These are phyloP conservation scores for Ophiostoma triangulosporum DNA, from an alignment of 2,329 filamentous ascomycete genomes.

Conservation along the genomic window DNA sequence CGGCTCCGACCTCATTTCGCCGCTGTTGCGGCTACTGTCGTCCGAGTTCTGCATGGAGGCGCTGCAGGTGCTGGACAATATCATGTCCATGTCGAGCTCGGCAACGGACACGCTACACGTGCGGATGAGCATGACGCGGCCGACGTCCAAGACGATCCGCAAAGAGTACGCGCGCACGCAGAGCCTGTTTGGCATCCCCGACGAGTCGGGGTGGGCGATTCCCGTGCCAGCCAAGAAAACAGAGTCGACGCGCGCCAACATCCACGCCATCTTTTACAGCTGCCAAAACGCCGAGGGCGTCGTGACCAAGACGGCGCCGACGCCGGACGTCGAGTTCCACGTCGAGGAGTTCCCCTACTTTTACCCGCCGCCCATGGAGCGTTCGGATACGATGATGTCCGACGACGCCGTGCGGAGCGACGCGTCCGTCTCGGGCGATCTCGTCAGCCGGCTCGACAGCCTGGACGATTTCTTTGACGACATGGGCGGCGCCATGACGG, in stretches of 20 bases:
- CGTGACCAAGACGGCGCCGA: slow-evolving; percentile 41
- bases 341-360: slow-evolving; percentile 75
- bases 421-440: slow-evolving; percentile 50
- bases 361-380: slow-evolving; percentile 50
- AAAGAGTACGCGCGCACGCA: slow-evolving; percentile 94
- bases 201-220: slow-evolving; percentile 91
- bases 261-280: slow-evolving; percentile 92
- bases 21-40: slow-evolving; percentile 74
- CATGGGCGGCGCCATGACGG: slow-evolving; percentile 39
- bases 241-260: slow-evolving; percentile 73
- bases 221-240: slow-evolving; percentile 86
- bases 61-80: slow-evolving; percentile 80
- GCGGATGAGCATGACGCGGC: slow-evolving; percentile 94
- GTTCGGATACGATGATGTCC: slow-evolving; percentile 85
- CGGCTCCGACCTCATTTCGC: slow-evolving; percentile 89
- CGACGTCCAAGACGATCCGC: slow-evolving; percentile 69
- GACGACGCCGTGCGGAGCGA: slow-evolving; percentile 58
- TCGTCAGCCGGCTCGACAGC: slow-evolving; percentile 68
- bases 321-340: slow-evolving; percentile 85
- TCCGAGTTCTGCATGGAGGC: slow-evolving; percentile 91
- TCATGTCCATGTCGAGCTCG: slow-evolving; percentile 85
- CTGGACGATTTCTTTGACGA: slow-evolving; percentile 75
- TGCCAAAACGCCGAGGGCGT: slow-evolving; percentile 46
- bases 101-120: slow-evolving; percentile 90
- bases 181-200: slow-evolving; percentile 91